Percentiles rank a stretch among this genome's conserved stretches.
These are phyloP conservation scores for Leucosporidium creatinivorum DNA, from an alignment of 768 basidiomycete genomes.

Conservation along the genomic window DNA sequence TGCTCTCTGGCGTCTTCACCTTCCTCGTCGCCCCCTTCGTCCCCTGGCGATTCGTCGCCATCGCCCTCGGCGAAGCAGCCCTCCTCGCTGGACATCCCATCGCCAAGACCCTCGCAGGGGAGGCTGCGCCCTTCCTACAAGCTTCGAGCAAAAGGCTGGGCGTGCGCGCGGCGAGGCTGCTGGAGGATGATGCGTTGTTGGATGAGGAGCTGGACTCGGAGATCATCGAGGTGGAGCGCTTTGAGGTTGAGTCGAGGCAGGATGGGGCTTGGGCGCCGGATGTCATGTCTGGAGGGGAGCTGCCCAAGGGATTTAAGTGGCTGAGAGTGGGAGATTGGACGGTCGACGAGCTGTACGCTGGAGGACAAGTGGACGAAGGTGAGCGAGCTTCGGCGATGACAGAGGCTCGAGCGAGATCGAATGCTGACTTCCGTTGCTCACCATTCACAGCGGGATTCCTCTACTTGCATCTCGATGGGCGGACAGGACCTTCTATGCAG, in stretches of 20 bases:
- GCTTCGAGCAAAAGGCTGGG: background rate
- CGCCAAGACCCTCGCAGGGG: background rate
- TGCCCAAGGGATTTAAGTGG: conserved; percentile 8
- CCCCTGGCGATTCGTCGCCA: conserved; percentile 27
- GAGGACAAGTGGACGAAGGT: conserved; percentile 14
- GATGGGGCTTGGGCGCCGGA: conserved; percentile 17
- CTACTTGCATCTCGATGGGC: conserved; percentile 22
- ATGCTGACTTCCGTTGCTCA: no score
- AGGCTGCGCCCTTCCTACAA: background rate
- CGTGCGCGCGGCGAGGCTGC: background rate
- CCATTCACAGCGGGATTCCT: conserved; percentile 15
- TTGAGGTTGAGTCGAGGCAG: conserved; percentile 23
- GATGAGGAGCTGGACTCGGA: conserved; percentile 26
- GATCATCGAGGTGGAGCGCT: conserved; percentile 18
- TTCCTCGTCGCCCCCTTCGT: conserved; percentile 20
- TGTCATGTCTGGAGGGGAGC: conserved; percentile 17
- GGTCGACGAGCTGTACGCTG: conserved; percentile 9
- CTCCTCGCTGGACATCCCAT: conserved; percentile 31
- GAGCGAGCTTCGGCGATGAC: background rate
- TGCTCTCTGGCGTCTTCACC: conserved; percentile 20
- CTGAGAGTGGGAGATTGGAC: conserved; percentile 20
- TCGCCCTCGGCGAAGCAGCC: conserved; percentile 26
- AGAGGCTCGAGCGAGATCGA: background rate
- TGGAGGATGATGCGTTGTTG: conserved; percentile 25
- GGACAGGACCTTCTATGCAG: background rate